These are phyloP conservation scores for Stemphylium lycopersici DNA, from an alignment of 2,329 filamentous ascomycete species.

Conservation along the genomic window DNA sequence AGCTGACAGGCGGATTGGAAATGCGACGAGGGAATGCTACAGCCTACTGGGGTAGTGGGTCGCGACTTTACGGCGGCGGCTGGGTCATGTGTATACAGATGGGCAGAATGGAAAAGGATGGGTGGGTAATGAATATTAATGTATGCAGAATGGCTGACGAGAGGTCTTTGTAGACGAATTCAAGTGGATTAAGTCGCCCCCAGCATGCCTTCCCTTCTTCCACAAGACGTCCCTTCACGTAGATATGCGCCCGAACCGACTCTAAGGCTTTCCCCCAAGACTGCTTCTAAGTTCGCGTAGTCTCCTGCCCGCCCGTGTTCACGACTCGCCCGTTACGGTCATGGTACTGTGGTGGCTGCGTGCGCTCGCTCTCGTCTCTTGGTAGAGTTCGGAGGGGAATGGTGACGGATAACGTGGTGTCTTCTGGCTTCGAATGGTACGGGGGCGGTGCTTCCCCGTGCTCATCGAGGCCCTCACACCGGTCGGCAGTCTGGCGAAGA, in stretches of 20 bases:
- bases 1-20: not conserved
- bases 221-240: not conserved
- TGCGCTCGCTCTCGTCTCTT: conserved; percentile 42
- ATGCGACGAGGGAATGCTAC: not conserved
- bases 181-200: not conserved
- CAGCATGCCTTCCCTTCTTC: not conserved
- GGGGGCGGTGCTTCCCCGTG: conserved; percentile 69
- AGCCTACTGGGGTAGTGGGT: not conserved
- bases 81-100: not conserved
- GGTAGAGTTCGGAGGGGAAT: conserved; percentile 50
- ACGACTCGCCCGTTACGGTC: not conserved
- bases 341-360: conserved; percentile 49
- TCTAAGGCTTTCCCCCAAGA: not conserved
- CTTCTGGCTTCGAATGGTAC: conserved; percentile 54
- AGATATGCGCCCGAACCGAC: not conserved
- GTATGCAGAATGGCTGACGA: not conserved
- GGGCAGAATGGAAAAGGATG: too few relatives aligned
- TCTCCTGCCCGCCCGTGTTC: not conserved
- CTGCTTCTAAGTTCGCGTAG: not conserved
- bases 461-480: conserved; percentile 66
- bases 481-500: conserved; percentile 24
- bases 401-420: conserved; percentile 21
- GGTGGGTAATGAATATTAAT: too few relatives aligned
- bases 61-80: not conserved
- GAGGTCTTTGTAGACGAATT: not conserved